Base-by-base conservation (phyloP, 228 moss, liverwort and hornwort species). In the Sphagnum fallax region DNA sequence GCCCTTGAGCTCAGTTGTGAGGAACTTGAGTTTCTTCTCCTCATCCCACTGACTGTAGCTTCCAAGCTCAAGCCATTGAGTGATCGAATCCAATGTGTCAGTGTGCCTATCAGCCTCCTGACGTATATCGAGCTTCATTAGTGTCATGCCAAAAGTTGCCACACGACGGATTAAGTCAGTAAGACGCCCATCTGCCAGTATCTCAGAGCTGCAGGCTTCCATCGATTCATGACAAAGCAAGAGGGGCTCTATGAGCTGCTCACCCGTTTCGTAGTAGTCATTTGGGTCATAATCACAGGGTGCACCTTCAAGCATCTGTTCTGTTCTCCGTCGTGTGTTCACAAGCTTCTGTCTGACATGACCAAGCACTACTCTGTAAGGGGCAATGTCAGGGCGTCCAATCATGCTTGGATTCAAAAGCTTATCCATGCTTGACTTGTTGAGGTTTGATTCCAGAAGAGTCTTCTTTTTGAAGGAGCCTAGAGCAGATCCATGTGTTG, bases 321-420 rank as follows among this genome's bases (percentile, higher is more conserved):
- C 94, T 87, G 87, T 89, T 71, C 94, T 81, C 5, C 85, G 78
- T 57, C 86, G 78, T 8, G 91, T 94, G 68, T 94, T 94, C 10
- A 94, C 86, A 47, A 94, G 76, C 82, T 91, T 94, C 74, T 91
- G 87, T 62, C 94, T 76, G 6, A 89, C 85, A 69, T 94, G 89
- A 57, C 91, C 89, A 18, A 94, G 85, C 55, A 94, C 89, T 13
- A 94, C 85, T 76, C 94, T 82, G 55, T 91, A 94, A 0, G 94
- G 94, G 48, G 94, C 94, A 72, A 94, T 87, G 67, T 94, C 94
- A 62, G 91, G 94, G 61, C 94, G 89, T 6, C 91, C 94, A 47
- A 85, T 87, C 83, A 84, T 80, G 62, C 86, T 89, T 4, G 94
- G 91, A 66, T 94, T 87, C 49, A 94, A 73, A 1, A 94, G 74